A percentile compares a stretch with the other conserved stretches of the same genome.
phyloP scores from a whole-genome alignment of 2,329 filamentous ascomycete genomes.

The Fusarium equiseti region DNA sequence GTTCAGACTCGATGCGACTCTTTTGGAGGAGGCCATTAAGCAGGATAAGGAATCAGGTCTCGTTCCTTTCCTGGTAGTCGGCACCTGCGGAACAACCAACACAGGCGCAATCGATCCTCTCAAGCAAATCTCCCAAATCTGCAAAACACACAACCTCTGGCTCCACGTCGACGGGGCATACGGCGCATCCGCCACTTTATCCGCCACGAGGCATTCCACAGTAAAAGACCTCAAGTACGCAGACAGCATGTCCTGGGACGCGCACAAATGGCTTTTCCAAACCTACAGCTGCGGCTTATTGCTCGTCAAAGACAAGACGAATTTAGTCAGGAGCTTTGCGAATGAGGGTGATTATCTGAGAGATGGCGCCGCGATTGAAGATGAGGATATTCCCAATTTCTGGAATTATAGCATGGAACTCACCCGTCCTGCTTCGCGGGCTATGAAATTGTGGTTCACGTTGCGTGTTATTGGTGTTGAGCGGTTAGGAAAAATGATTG shows the following conservation, averaged over 20 bases:
- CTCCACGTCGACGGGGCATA: constrained; percentile 45
- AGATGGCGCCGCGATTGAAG: constrained; percentile 41
- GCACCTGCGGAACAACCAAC: constrained; percentile 34
- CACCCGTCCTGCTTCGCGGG: constrained; percentile 36
- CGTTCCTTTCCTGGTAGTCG: constrained; percentile 24
- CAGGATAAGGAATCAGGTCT: constrained; percentile 6
- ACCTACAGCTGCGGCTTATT: constrained; percentile 44
- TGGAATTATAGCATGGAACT: constrained; percentile 47
- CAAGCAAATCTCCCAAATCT: constrained; percentile 5
- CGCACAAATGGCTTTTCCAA: constrained; percentile 47
- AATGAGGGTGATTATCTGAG: constrained; percentile 45
- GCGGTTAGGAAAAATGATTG: constrained; percentile 40
- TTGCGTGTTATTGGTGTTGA: constrained; percentile 41
- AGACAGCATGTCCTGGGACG: constrained; percentile 47
- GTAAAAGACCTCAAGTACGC: constrained; percentile 30
- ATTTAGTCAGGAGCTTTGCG: constrained; percentile 40
- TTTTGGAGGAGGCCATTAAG: background rate
- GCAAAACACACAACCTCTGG: constrained; percentile 33
- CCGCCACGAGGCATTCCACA: constrained; percentile 16
- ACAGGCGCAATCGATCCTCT: constrained; percentile 27
- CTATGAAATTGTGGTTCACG: constrained; percentile 48
- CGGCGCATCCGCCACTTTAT: constrained; percentile 42
- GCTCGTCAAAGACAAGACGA: constrained; percentile 35
- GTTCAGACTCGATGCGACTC: background rate
- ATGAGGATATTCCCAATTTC: constrained; percentile 45